A percentile compares a stretch with the other conserved stretches of the same genome.
Evolutionary conservation across 805 yeast genomes (phyloP).

Genomic region (Saccharomycopsis sp.): DNA sequence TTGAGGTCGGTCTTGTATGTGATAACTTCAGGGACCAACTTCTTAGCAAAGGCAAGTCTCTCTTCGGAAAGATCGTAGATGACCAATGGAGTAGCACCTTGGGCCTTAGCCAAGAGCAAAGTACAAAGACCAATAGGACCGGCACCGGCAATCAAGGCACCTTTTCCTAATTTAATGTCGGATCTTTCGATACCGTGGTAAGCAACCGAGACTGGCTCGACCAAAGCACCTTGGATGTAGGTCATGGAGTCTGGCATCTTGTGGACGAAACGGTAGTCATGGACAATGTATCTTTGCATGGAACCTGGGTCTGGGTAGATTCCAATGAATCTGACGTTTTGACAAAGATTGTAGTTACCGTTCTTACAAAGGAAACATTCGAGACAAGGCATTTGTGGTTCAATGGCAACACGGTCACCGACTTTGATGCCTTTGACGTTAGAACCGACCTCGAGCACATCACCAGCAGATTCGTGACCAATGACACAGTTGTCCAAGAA

Average conservation of each 20-base stretch:
- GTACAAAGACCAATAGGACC: constrained; percentile 54
- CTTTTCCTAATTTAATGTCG: constrained; percentile 42
- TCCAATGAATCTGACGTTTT: constrained; percentile 33
- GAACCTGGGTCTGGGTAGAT: constrained; percentile 35
- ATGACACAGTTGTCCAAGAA: constrained; percentile 32
- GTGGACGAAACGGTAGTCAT: constrained; percentile 30
- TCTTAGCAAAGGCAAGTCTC: constrained; percentile 41
- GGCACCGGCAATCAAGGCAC: constrained; percentile 45
- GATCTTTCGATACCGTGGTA: constrained; percentile 46
- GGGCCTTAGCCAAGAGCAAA: constrained; percentile 41
- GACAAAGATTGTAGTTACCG: constrained; percentile 37
- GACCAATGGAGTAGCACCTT: constrained; percentile 47
- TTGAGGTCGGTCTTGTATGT: constrained; percentile 37
- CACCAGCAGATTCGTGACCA: constrained; percentile 44
- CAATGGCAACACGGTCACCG: constrained; percentile 43
- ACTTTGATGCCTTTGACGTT: constrained; percentile 38
- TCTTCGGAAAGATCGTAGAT: constrained; percentile 42
- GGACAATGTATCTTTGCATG: constrained; percentile 33
- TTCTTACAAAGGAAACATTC: constrained; percentile 33
- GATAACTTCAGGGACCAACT: constrained; percentile 39
- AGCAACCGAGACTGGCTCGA: constrained; percentile 50
- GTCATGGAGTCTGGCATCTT: constrained; percentile 38
- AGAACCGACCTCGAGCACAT: constrained; percentile 43
- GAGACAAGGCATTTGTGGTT: constrained; percentile 51
- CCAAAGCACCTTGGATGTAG: constrained; percentile 47